Base-by-base conservation (phyloP, 1,139 yeast genomes). In the Pichia sp. region DNA sequence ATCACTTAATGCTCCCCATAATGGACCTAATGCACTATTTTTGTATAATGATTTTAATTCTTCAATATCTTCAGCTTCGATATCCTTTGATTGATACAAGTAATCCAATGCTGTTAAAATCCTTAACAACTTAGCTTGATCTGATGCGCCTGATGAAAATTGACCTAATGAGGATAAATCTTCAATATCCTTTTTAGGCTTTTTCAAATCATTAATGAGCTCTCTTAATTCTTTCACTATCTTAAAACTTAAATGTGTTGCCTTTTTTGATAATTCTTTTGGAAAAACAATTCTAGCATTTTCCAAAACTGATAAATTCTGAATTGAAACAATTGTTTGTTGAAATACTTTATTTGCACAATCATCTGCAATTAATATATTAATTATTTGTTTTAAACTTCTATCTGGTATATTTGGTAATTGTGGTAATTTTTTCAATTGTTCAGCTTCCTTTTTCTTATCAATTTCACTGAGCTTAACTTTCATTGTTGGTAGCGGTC, bases 101-200 rank as follows among this genome's bases (percentile, higher is more conserved):
- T 84, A 89, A 58, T 90, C 97, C 51, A 90, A 72, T 0, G 97
- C 96, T 0, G 97, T 90, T 54, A 90, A 70, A 6, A 89, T 82
- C 44, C 96, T 72, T 48, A 92, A 68, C 23, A 92, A 66, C 57
- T 89, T 89, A 9, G 97, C 87, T 62, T 90, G 97, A 50, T 85
- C 89, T 0, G 96, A 85, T 41, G 87, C 80, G 2, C 90, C 79
- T 0, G 90, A 80, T 16, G 94, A 84, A 58, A 90, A 87, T 55
- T 78, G 78, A 20, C 78, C 68, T 52, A 89, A 70, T 74, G 55
- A 43, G 10, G 55, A 49, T 24, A 59, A 42, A 42, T 75, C 77
- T 10, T 47, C 47, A 29, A 47, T 40, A 35, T 43, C 37, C 20
- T 39, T 35, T 6, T 36, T 39, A 3, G 36, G 23, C 10, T 42